A percentile compares a stretch with the other conserved stretches of the same genome.
These are phyloP conservation scores for Verticillium albo-atrum DNA, from an alignment of 2,329 filamentous ascomycete species.

Conservation along the genomic window DNA sequence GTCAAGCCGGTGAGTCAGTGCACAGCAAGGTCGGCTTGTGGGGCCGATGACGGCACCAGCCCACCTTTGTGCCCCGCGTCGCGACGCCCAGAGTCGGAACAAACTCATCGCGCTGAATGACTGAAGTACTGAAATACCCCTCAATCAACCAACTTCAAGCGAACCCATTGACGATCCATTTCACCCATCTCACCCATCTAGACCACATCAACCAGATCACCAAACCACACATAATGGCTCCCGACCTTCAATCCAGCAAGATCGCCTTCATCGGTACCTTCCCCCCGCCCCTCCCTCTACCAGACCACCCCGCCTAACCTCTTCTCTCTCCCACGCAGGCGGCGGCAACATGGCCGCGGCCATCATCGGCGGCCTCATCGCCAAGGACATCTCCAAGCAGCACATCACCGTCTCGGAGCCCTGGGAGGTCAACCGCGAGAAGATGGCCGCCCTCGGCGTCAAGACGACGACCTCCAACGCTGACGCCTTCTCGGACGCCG, in stretches of 20 bases:
- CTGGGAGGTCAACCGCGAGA: slow-evolving; percentile 47
- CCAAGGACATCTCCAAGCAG: slow-evolving; percentile 35
- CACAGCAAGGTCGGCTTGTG: not conserved
- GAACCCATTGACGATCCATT: not conserved
- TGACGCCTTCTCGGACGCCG: slow-evolving; percentile 37
- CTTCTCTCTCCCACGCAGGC: slow-evolving; percentile 25
- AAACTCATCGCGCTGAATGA: not conserved
- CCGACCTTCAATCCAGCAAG: slow-evolving; percentile 7
- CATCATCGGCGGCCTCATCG: slow-evolving; percentile 44
- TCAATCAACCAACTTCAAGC: not conserved
- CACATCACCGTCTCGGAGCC: slow-evolving; percentile 46
- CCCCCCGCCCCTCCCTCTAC: no score
- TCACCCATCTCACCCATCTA: not conserved
- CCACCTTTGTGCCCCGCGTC: not conserved
- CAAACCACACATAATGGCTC: slow-evolving; percentile 4
- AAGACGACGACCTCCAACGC: slow-evolving; percentile 40
- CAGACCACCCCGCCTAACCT: not conserved
- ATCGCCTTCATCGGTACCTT: slow-evolving; percentile 3
- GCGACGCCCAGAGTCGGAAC: not conserved
- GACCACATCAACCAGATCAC: not conserved
- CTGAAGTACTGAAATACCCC: no score
- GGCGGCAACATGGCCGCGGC: slow-evolving; percentile 50
- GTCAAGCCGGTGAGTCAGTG: not conserved
- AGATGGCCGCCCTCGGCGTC: slow-evolving; percentile 41
- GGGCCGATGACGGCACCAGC: not conserved